Evolutionary conservation across 73 alveolate species (phyloP).

Genomic region (Uronychia binucleata): DNA sequence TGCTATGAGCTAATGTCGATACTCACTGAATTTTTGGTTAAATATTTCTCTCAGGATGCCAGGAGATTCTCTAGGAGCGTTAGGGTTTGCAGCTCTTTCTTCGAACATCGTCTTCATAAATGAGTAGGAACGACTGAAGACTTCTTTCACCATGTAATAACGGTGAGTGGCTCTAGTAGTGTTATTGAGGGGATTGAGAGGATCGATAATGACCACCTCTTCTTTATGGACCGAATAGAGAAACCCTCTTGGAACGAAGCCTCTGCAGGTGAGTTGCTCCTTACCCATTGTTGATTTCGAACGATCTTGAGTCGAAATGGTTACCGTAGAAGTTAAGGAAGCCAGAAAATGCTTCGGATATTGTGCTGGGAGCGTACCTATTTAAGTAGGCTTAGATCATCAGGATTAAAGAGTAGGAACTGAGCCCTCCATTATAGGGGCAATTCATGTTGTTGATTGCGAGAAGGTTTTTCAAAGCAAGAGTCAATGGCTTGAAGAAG

Average conservation of each 20-base stretch:
- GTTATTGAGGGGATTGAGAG: conserved; percentile 12
- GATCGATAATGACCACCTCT: conserved; percentile 15
- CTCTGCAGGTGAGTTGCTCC: neutral
- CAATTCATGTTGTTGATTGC: conserved; percentile 32
- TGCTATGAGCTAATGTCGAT: neutral
- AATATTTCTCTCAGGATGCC: conserved; percentile 4
- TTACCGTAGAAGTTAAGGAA: conserved; percentile 9
- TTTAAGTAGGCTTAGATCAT: conserved; percentile 41
- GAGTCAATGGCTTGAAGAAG: conserved; percentile 42
- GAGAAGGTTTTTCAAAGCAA: conserved; percentile 57
- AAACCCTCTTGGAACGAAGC: neutral
- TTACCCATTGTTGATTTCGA: neutral
- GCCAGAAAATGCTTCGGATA: neutral
- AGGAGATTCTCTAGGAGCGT: conserved; percentile 6
- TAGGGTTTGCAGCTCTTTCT: neutral
- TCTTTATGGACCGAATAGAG: neutral
- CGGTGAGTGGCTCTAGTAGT: neutral
- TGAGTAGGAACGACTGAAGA: neutral
- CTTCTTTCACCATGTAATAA: neutral
- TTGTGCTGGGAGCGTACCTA: neutral
- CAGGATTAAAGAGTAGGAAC: conserved; percentile 57
- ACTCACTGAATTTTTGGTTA: neutral
- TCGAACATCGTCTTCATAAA: neutral
- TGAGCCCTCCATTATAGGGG: conserved; percentile 68
- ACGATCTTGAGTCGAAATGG: neutral